These are phyloP conservation scores for Paraphaeosphaeria sporulosa DNA, from an alignment of 2,329 filamentous ascomycete species.

Conservation along the genomic window DNA sequence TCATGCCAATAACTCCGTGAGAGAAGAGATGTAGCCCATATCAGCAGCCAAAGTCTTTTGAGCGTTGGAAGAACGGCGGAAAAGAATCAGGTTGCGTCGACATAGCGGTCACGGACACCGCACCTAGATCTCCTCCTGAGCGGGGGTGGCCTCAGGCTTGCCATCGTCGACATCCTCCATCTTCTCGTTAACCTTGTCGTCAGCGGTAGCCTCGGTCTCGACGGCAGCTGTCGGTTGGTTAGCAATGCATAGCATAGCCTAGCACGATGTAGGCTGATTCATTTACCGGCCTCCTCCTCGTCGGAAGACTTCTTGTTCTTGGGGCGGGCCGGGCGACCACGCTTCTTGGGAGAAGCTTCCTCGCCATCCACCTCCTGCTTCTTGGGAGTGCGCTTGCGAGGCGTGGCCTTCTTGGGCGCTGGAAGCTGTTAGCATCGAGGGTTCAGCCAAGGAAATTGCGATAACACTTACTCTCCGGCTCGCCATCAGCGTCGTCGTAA, in stretches of 20 bases:
- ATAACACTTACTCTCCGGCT: slow-evolving; percentile 20
- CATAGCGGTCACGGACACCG: neutral
- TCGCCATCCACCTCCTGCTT: slow-evolving; percentile 44
- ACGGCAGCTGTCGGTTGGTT: slow-evolving; percentile 14
- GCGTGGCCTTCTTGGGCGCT: slow-evolving; percentile 36
- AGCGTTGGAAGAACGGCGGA: neutral
- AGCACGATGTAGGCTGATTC: no score
- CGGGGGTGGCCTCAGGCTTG: neutral
- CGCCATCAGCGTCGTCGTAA: slow-evolving; percentile 15
- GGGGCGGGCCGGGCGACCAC: slow-evolving; percentile 23
- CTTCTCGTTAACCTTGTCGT: slow-evolving; percentile 5
- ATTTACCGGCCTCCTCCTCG: slow-evolving; percentile 29
- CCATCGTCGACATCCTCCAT: neutral
- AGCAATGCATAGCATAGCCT: slow-evolving; percentile 6
- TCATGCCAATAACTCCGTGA: neutral
- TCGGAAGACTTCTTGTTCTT: slow-evolving; percentile 32
- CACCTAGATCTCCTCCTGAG: slow-evolving; percentile 25
- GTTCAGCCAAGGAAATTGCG: neutral
- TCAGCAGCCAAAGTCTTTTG: neutral
- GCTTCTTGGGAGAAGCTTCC: slow-evolving; percentile 40
- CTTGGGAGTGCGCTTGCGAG: slow-evolving; percentile 43
- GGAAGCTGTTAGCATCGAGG: slow-evolving; percentile 1
- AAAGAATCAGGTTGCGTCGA: neutral
- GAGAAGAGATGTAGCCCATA: neutral
- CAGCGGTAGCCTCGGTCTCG: slow-evolving; percentile 17